A percentile compares a stretch with the other conserved stretches of the same genome.
These are phyloP conservation scores for Rubroboletus satanas DNA, from an alignment of 768 basidiomycete genomes.

Conservation along the genomic window DNA sequence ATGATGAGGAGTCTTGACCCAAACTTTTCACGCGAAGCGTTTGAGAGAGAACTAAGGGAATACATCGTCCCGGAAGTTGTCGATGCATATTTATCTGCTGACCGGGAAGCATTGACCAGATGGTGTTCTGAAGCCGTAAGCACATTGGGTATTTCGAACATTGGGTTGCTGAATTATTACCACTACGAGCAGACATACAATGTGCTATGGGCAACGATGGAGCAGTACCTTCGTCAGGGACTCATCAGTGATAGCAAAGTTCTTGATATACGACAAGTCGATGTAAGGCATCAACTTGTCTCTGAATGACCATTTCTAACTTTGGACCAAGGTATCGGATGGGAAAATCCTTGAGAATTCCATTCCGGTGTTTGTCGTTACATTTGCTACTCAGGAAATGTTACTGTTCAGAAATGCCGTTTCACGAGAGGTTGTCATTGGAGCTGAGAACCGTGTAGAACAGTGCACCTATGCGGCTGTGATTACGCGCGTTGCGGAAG, in stretches of 20 bases:
- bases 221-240: conserved; percentile 87
- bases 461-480: conserved; percentile 92
- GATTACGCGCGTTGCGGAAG: conserved; percentile 81
- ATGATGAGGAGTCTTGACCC: conserved; percentile 89
- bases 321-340: conserved; percentile 56
- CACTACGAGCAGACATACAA: conserved; percentile 75
- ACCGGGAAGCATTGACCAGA: conserved; percentile 74
- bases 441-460: conserved; percentile 87
- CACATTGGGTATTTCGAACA: conserved; percentile 1
- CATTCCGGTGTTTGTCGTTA: conserved; percentile 85
- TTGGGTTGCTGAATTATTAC: neutral
- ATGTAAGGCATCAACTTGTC: conserved; percentile 51
- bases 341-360: conserved; percentile 90
- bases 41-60: conserved; percentile 87
- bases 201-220: conserved; percentile 98
- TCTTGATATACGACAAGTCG: conserved; percentile 95
- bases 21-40: conserved; percentile 76
- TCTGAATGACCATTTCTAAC: conserved; percentile 1
- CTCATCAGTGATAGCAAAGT: conserved; percentile 91
- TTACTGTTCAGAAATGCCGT: conserved; percentile 87
- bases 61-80: conserved; percentile 98
- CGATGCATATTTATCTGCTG: conserved; percentile 91
- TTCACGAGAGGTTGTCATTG: conserved; percentile 81
- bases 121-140: conserved; percentile 97
- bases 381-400: conserved; percentile 92